phyloP scores from a whole-genome alignment of 257 asterid species.

The Nicotiana otophora region DNA sequence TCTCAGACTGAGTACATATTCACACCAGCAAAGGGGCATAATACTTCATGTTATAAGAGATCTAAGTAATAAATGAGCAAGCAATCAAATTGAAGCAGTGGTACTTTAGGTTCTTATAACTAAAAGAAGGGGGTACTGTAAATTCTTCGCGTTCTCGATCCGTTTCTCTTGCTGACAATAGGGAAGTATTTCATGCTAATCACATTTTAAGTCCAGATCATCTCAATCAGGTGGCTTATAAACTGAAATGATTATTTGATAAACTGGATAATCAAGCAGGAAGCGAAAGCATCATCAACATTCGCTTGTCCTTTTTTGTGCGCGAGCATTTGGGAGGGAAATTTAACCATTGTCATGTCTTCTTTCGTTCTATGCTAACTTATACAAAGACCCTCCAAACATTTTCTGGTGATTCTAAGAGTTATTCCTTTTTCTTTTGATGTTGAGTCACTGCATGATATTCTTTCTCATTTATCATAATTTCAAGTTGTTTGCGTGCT shows the following conservation, averaged over 20 bases:
- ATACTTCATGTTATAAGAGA: background rate
- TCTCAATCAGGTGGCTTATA: background rate
- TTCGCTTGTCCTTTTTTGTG: background rate
- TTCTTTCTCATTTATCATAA: background rate
- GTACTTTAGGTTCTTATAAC: too few relatives aligned
- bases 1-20: background rate
- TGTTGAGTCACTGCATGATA: background rate
- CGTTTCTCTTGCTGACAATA: background rate
- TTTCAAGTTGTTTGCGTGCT: background rate
- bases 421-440: background rate
- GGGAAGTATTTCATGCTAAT: background rate
- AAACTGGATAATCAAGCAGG: background rate
- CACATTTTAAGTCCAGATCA: background rate
- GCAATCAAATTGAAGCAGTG: background rate
- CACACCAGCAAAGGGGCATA: background rate
- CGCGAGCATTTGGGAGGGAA: background rate
- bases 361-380: background rate
- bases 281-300: background rate
- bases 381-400: background rate
- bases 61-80: background rate
- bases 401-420: background rate
- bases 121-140: background rate
- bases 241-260: background rate
- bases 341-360: background rate
- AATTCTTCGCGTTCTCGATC: background rate